Base-by-base conservation (phyloP, 441 rosid species). In the Erodium trifolium region DNA sequence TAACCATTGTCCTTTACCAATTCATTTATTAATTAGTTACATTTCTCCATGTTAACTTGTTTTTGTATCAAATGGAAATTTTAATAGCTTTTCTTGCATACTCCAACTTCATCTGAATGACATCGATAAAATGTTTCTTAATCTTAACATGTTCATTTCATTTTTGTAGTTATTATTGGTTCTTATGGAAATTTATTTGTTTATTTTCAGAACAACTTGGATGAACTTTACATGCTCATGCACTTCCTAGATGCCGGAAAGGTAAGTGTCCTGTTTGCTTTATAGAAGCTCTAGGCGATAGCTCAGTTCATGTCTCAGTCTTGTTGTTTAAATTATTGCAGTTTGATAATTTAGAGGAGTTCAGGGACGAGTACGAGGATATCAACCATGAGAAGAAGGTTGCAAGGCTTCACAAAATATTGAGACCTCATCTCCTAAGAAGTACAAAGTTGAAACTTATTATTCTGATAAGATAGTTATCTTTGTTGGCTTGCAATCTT, bases 161-260 rank as follows among this genome's bases (percentile, higher is more conserved):
- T 31, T 31, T 31, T 53, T 45, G 62, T 49, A 35, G 47, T 77
- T 53, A 45, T 63, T 16, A 63, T 62, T 67, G 35, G 57, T 49
- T 74, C 75, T 78, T 55, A 70, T 75, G 63, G 62, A 51, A 66
- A 60, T 67, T 78, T 68, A 34, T 70, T 80, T 80, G 65, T 76
- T 13, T 70, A 37, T 78, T 78, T 84, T 75, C 93, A 95, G 99
- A 95, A 95, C 85, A 95, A 95, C 81, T 83, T 95, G 84, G 98
- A 92, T 82, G 99, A 95, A 78, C 98, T 95, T 78, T 92, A 92
- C 89, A 95, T 95, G 97, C 98, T 95, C 68, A 95, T 95, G 99
- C 99, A 95, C 80, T 92, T 95, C 82, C 99, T 95, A 77, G 99
- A 95, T 82, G 97, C 93, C 65, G 99, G 98, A 77, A 95, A 95